Conservation (phyloP, 2,329 filamentous ascomycete genomes). For the Claviceps fusiformis region DNA sequence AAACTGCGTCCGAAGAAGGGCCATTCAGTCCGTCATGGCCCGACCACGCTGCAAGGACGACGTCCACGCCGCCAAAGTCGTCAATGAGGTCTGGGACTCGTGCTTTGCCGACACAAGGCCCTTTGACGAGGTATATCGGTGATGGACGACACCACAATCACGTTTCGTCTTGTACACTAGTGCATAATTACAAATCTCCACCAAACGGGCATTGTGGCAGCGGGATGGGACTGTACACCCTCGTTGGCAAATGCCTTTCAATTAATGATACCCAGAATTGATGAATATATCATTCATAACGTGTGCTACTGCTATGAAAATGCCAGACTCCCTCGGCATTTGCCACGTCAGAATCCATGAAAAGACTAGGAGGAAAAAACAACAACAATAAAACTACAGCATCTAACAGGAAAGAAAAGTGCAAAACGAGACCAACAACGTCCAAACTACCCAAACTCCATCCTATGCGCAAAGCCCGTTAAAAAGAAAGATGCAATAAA, state of each 20-base stretch:
- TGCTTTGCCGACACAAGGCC: constrained; percentile 90
- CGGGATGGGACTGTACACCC: neutral
- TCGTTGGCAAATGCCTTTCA: neutral
- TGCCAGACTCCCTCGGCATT: no score
- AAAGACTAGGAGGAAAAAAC: neutral
- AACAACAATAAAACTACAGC: neutral
- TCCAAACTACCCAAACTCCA: constrained; percentile 13
- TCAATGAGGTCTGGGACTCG: constrained; percentile 98
- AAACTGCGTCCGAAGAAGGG: constrained; percentile 72
- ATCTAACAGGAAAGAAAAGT: neutral
- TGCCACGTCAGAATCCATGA: neutral
- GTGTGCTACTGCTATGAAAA: neutral
- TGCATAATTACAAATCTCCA: constrained; percentile 1
- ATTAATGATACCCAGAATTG: constrained; percentile 1
- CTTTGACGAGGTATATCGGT: constrained; percentile 93
- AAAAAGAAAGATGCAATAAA: neutral
- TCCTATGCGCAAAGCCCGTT: constrained; percentile 15
- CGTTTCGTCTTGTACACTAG: constrained; percentile 1
- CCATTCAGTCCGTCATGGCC: constrained; percentile 64
- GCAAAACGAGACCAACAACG: constrained; percentile 1
- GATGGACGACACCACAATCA: constrained; percentile 6
- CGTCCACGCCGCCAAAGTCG: constrained; percentile 70
- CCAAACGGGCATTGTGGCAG: neutral
- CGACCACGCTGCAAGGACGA: constrained; percentile 74
- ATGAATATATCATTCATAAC: neutral